A percentile compares a stretch with the other conserved stretches of the same genome.
Conservation (phyloP, 768 basidiomycete genomes). For the Piloderma croceum region DNA sequence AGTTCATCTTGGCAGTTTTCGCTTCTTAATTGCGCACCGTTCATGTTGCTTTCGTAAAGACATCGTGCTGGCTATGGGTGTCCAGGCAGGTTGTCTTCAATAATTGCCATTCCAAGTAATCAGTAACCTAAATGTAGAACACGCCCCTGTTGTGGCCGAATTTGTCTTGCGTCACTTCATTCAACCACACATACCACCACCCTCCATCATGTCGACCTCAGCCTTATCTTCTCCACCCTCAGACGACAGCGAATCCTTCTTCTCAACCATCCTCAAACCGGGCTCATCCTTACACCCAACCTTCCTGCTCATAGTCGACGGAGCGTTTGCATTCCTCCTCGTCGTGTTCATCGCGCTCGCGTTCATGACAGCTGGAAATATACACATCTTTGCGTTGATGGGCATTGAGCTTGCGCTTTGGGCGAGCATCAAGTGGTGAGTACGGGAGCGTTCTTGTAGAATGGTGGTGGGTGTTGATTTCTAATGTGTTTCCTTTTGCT, state of each 20-base stretch:
- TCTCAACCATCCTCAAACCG: slow-evolving; percentile 59
- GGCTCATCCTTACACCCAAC: slow-evolving; percentile 72
- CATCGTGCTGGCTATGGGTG: too few relatives aligned
- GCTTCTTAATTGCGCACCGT: too few relatives aligned
- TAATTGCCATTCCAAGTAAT: too few relatives aligned
- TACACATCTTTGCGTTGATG: slow-evolving; percentile 64
- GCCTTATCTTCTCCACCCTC: not conserved
- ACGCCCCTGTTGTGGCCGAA: not conserved
- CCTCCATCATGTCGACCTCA: not conserved
- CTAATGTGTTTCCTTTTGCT: not conserved
- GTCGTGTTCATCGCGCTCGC: slow-evolving; percentile 54
- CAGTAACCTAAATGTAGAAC: too few relatives aligned
- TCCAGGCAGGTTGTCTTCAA: too few relatives aligned
- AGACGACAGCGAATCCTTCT: too few relatives aligned
- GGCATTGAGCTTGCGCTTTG: slow-evolving; percentile 63
- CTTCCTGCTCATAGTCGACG: slow-evolving; percentile 61
- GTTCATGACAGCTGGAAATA: slow-evolving; percentile 55
- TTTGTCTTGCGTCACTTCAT: not conserved
- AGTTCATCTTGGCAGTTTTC: too few relatives aligned
- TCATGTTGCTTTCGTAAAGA: too few relatives aligned
- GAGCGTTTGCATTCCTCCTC: slow-evolving; percentile 52
- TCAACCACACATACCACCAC: not conserved
- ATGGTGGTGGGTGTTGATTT: not conserved
- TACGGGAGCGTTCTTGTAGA: slow-evolving; percentile 5
- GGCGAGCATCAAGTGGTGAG: slow-evolving; percentile 78